Conservation (phyloP, 805 yeast species). For the Spathaspora passalidarum region DNA sequence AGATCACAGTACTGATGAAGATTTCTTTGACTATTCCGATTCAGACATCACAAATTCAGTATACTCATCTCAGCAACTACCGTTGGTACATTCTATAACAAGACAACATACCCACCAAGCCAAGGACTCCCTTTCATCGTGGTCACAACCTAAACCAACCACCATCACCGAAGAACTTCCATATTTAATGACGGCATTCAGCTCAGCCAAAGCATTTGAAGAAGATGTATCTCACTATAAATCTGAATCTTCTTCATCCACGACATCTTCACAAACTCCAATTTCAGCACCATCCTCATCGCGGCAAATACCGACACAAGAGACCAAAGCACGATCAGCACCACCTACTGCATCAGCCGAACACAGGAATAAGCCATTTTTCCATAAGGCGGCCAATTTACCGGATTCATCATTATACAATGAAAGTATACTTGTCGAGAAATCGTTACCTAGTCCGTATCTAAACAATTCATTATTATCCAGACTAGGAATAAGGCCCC, state of each 20-base stretch:
- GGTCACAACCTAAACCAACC: conserved; percentile 19
- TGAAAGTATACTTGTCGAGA: conserved; percentile 26
- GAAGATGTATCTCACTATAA: conserved; percentile 39
- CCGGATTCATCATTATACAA: conserved; percentile 34
- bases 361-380: conserved; percentile 14
- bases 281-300: conserved; percentile 4
- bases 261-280: not conserved
- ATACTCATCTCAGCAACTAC: conserved; percentile 24
- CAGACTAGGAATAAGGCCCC: conserved; percentile 40
- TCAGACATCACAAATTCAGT: conserved; percentile 10
- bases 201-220: conserved; percentile 57
- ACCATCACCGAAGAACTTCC: conserved; percentile 66
- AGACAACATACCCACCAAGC: conserved; percentile 8
- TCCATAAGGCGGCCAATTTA: conserved; percentile 22
- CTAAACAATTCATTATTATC: conserved; percentile 34
- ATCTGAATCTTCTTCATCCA: not conserved
- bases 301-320: conserved; percentile 3
- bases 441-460: conserved; percentile 28
- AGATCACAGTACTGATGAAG: not conserved
- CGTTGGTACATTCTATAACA: conserved; percentile 41
- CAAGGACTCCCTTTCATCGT: not conserved
- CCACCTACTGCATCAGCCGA: conserved; percentile 4
- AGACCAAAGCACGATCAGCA: conserved; percentile 5
- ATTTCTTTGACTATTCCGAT: conserved; percentile 4
- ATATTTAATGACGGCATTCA: conserved; percentile 61